Evolutionary conservation across 768 basidiomycete species (phyloP).

Genomic region (Rhizopogon rudus): DNA sequence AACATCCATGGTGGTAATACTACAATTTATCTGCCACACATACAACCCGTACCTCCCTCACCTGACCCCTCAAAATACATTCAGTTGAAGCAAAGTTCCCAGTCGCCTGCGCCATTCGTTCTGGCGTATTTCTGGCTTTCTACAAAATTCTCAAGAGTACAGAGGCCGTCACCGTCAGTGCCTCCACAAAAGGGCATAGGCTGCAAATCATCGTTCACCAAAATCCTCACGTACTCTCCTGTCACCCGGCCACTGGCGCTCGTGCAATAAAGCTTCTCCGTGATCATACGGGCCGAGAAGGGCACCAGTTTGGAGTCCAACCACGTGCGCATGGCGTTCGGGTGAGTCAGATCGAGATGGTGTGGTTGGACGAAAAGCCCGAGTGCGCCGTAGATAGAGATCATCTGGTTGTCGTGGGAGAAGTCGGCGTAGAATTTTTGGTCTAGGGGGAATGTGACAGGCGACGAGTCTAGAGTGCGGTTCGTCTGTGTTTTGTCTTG

Average conservation of each 20-base stretch:
- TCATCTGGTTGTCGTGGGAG: slow-evolving; percentile 80
- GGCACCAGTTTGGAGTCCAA: slow-evolving; percentile 54
- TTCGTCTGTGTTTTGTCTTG: slow-evolving; percentile 74
- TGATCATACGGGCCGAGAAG: slow-evolving; percentile 66
- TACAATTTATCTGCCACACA: too few species aligned
- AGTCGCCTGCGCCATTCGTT: slow-evolving; percentile 67
- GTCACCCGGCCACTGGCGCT: slow-evolving; percentile 4
- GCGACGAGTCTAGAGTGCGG: slow-evolving; percentile 57
- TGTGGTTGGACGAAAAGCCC: slow-evolving; percentile 43
- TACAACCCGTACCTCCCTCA: background rate
- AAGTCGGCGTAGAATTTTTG: slow-evolving; percentile 73
- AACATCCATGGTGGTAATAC: too few species aligned
- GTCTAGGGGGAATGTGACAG: slow-evolving; percentile 66
- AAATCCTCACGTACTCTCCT: slow-evolving; percentile 54
- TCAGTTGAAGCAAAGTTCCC: slow-evolving; percentile 52
- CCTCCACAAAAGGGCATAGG: slow-evolving; percentile 55
- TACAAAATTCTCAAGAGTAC: slow-evolving; percentile 61
- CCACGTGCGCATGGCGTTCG: slow-evolving; percentile 39
- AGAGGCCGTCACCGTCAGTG: slow-evolving; percentile 45
- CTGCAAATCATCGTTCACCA: slow-evolving; percentile 70
- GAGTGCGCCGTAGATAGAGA: slow-evolving; percentile 61
- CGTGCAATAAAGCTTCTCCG: slow-evolving; percentile 57
- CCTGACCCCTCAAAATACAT: background rate
- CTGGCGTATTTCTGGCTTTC: slow-evolving; percentile 66
- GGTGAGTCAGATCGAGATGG: slow-evolving; percentile 6